Conservation (phyloP, 352 stramenopile genomes). For the Pythium guiyangense region DNA sequence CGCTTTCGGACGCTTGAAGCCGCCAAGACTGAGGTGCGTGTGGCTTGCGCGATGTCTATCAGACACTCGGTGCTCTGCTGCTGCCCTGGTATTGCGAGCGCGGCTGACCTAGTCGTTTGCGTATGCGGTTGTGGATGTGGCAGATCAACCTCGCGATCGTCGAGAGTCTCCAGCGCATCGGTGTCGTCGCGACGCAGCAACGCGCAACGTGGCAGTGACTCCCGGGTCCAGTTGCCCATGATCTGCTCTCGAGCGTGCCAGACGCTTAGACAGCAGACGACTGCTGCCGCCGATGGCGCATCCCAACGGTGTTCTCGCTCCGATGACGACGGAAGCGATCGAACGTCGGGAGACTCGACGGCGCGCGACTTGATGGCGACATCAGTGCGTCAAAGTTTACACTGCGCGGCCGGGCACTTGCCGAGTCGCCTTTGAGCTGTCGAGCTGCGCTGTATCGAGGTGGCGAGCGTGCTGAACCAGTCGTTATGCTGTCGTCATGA, state of each 20-base stretch:
- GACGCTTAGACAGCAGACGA: slow-evolving; percentile 5
- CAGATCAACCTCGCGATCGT: slow-evolving; percentile 72
- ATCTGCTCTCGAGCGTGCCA: not conserved
- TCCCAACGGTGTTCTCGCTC: slow-evolving; percentile 6
- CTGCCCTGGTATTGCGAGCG: not conserved
- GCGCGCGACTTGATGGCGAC: not conserved
- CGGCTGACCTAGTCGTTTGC: slow-evolving; percentile 1
- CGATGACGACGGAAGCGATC: slow-evolving; percentile 7
- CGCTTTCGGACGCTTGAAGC: slow-evolving; percentile 50
- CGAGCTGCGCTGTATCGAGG: not conserved
- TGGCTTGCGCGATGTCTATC: not conserved
- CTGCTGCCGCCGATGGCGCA: slow-evolving; percentile 17
- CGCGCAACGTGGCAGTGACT: slow-evolving; percentile 9
- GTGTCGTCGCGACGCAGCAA: slow-evolving; percentile 20
- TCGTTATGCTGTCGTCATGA: slow-evolving; percentile 10
- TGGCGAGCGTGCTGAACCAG: not conserved
- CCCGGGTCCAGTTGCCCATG: not conserved
- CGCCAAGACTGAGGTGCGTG: slow-evolving; percentile 57
- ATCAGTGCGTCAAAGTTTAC: slow-evolving; percentile 3
- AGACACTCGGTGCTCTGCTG: not conserved
- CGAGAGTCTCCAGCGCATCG: slow-evolving; percentile 41
- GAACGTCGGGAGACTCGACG: slow-evolving; percentile 10
- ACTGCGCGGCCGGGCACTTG: not conserved
- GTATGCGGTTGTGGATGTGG: not conserved
- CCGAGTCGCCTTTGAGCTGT: not conserved